phyloP scores from a whole-genome alignment of 345 rosid species.

The Orychophragmus violaceus region DNA sequence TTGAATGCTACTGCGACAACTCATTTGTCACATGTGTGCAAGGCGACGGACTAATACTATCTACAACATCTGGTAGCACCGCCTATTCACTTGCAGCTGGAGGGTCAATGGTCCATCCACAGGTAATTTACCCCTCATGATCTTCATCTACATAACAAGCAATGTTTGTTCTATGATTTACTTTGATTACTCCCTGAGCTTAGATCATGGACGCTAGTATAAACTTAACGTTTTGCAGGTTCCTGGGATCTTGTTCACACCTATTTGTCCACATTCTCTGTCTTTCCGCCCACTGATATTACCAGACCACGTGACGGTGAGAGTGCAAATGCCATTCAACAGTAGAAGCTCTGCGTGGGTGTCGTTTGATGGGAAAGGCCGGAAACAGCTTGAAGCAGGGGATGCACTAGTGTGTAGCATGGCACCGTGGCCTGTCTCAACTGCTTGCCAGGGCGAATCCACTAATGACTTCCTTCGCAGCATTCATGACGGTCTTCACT shows the following conservation, averaged over 20 bases:
- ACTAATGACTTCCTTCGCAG: conserved; percentile 83
- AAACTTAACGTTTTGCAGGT: conserved; percentile 47
- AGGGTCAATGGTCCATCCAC: conserved; percentile 99
- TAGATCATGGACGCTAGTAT: neutral
- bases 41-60: conserved; percentile 92
- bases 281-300: conserved; percentile 95
- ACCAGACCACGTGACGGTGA: conserved; percentile 86
- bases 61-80: conserved; percentile 99
- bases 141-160: neutral
- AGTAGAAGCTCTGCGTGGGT: conserved; percentile 94
- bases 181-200: no score
- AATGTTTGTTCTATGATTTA: neutral
- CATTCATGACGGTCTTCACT: conserved; percentile 94
- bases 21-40: conserved; percentile 95
- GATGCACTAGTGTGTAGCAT: conserved; percentile 95
- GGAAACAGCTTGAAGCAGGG: conserved; percentile 74
- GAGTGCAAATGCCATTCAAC: conserved; percentile 84
- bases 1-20: conserved; percentile 95
- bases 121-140: conserved; percentile 40
- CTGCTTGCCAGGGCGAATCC: conserved; percentile 82
- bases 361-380: conserved; percentile 92
- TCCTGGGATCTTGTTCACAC: conserved; percentile 94
- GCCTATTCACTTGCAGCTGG: conserved; percentile 99
- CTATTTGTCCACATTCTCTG: conserved; percentile 94
- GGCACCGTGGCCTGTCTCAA: conserved; percentile 99